Percentiles rank a stretch among this genome's conserved stretches.
These are phyloP conservation scores for Pseudozyma tsukubaensis DNA, from an alignment of 1,284 basidiomycete genomes.

Conservation along the genomic window DNA sequence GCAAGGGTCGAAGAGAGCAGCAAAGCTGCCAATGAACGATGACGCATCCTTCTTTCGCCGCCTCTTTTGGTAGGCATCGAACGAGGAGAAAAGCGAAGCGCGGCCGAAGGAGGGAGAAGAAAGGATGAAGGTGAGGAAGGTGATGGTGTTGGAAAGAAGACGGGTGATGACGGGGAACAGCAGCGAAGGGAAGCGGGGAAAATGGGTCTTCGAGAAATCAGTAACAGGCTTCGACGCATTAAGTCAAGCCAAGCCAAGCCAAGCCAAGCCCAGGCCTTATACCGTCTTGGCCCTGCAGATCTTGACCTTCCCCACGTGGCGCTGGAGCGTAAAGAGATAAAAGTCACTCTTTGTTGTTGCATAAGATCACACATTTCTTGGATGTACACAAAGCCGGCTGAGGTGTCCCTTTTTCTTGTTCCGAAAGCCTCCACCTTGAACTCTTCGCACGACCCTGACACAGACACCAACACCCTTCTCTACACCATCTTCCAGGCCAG, in stretches of 20 bases:
- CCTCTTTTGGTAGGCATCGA: not conserved
- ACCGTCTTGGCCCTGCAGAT: no score
- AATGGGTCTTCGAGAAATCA: no score
- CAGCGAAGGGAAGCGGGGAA: no score
- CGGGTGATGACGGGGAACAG: not conserved
- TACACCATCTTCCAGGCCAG: not conserved
- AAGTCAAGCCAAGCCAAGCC: no score
- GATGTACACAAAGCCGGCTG: no score
- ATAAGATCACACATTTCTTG: no score
- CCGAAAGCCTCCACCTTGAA: not conserved
- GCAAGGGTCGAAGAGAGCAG: slow-evolving; percentile 18
- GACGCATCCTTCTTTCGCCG: slow-evolving; percentile 12
- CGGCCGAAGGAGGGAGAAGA: not conserved
- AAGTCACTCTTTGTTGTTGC: no score
- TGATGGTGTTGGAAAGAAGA: not conserved
- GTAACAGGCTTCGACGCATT: no score
- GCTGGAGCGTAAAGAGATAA: no score
- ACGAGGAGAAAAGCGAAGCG: not conserved
- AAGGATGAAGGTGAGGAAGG: not conserved
- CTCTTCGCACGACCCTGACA: not conserved
- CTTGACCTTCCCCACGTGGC: no score
- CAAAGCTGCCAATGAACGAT: slow-evolving; percentile 12
- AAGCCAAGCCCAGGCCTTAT: no score
- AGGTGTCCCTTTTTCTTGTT: no score
- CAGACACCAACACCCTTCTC: not conserved